phyloP scores from a whole-genome alignment of 2,329 filamentous ascomycete genomes.

The Venturia effusa region DNA sequence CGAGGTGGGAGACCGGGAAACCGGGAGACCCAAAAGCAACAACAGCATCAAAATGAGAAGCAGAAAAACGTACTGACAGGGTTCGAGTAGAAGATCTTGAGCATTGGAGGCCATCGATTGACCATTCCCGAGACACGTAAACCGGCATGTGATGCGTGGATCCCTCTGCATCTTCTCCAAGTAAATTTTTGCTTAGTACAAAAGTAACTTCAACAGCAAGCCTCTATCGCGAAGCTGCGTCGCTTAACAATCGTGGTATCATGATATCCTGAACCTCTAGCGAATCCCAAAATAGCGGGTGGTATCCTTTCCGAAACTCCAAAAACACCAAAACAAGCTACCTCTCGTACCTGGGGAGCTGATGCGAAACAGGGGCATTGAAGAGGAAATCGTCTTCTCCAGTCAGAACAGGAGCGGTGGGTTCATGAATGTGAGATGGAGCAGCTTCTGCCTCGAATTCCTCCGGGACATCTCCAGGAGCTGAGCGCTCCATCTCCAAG shows the following conservation, averaged over 20 bases:
- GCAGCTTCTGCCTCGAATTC: conserved; percentile 13
- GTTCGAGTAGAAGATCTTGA: neutral
- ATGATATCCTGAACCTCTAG: neutral
- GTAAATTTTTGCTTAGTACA: neutral
- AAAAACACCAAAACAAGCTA: conserved; percentile 4
- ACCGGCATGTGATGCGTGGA: neutral
- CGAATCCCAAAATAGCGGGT: neutral
- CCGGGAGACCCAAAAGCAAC: neutral
- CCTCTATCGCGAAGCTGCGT: neutral
- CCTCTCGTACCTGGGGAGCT: conserved; percentile 11
- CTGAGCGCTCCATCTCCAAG: conserved; percentile 31
- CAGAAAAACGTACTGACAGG: neutral
- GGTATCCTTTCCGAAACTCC: conserved; percentile 6
- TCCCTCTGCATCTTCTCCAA: neutral
- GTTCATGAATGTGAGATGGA: neutral
- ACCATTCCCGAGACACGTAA: neutral
- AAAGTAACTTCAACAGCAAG: neutral
- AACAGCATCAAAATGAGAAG: neutral
- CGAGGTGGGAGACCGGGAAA: neutral
- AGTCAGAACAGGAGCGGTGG: conserved; percentile 9
- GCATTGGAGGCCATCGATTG: neutral
- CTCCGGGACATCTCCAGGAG: conserved; percentile 21
- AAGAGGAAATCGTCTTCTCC: conserved; percentile 12
- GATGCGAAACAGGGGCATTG: neutral
- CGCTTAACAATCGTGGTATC: conserved; percentile 3